Base-by-base conservation (phyloP, 805 yeast species). In the Scheffersomyces coipomensis region DNA sequence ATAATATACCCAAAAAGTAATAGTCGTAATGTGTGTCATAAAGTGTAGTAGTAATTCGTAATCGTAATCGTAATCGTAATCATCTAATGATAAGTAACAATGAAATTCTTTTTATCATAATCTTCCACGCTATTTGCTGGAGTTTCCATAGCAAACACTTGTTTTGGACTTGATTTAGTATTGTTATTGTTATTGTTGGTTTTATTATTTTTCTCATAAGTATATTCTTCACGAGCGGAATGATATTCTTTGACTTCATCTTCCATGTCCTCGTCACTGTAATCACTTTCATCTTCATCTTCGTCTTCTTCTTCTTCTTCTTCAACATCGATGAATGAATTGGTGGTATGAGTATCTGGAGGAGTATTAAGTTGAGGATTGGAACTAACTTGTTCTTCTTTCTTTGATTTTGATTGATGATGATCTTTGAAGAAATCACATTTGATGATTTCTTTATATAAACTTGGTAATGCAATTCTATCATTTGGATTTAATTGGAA, bases 401-500 rank as follows among this genome's bases (percentile, higher is more conserved):
- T 19, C n/a, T 17, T 25, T 12, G 17, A 6, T 15, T 33, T 19
- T 3, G 16, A 10, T 12, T 10, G 18, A 10, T 35, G 23, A 11
- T 24, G 33, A 39, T 60, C 65, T 22, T 46, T 42, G 45, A 64
- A 68, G 44, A 68, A 63, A 40, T 68, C 64, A 32, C 58, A 49
- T 21, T 29, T 45, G 4, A 64, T 46, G 4, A 76, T 53, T 41
- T 69, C 71, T 5, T 58, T 51, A 40, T 71, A 58, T 45, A 77
- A 63, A 17, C 62, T 58, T 25, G 58, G 51, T 38, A 77, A 60
- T 11, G 60, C 43, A 3, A 73, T 66, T 47, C 83, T 64, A 22
- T 67, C 71, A 58, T 70, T 68, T 3, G 83, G 82, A 47, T 75
- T 68, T 32, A 77, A 51, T 33, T 52, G 51, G 39, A 77, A 66